Evolutionary conservation across 768 basidiomycete species (phyloP).

Genomic region (Russula emetica): DNA sequence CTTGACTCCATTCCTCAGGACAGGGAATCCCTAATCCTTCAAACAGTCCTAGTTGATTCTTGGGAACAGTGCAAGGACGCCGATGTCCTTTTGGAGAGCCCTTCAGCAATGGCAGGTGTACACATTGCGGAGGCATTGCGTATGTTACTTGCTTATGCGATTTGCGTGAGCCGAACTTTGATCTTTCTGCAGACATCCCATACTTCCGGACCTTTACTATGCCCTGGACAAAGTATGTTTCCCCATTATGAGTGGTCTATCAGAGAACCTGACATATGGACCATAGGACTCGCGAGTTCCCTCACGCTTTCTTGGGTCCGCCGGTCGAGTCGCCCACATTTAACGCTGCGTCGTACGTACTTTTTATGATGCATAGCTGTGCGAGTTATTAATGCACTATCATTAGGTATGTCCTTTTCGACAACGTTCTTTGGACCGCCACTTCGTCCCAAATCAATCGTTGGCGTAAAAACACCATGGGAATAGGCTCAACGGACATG

Average conservation of each 20-base stretch:
- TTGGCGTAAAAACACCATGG: slow-evolving; percentile 54
- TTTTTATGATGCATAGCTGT: neutral
- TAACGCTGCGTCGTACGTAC: slow-evolving; percentile 52
- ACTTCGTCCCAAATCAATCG: slow-evolving; percentile 61
- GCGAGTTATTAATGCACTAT: neutral
- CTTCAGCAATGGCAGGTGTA: slow-evolving; percentile 66
- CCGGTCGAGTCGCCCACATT: slow-evolving; percentile 61
- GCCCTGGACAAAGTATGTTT: slow-evolving; percentile 52
- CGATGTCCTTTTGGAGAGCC: slow-evolving; percentile 61
- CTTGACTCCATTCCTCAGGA: neutral
- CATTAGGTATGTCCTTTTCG: slow-evolving; percentile 54
- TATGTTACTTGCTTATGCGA: slow-evolving; percentile 31
- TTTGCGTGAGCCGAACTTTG: neutral
- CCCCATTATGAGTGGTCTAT: neutral
- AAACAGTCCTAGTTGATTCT: slow-evolving; percentile 52
- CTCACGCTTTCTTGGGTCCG: slow-evolving; percentile 59
- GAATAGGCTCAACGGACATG: slow-evolving; percentile 53
- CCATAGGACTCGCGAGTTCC: slow-evolving; percentile 52
- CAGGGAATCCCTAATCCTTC: neutral
- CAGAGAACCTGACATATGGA: slow-evolving; percentile 6
- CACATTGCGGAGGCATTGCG: slow-evolving; percentile 67
- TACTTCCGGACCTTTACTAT: slow-evolving; percentile 64
- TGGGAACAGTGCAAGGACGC: slow-evolving; percentile 63
- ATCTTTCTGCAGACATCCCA: slow-evolving; percentile 44
- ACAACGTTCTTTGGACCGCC: slow-evolving; percentile 65